phyloP scores from a whole-genome alignment of 345 rosid genomes.

The Salix exigua region DNA sequence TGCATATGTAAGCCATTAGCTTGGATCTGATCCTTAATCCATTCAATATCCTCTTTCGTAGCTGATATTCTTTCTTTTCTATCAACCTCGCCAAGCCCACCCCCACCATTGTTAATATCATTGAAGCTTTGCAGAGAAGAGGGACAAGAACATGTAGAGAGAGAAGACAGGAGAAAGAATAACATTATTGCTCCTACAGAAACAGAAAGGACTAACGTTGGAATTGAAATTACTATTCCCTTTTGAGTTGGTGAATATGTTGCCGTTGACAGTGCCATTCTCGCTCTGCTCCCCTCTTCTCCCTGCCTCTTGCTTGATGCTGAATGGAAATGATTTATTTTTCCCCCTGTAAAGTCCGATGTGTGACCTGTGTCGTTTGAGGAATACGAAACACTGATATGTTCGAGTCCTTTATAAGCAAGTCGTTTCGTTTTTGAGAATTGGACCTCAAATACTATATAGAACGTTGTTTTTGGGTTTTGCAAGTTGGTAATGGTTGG shows the following conservation, averaged over 20 bases:
- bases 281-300: neutral
- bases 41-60: slow-evolving; percentile 60
- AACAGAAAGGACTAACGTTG: slow-evolving; percentile 58
- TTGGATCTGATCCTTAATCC: slow-evolving; percentile 85
- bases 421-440: neutral
- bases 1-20: slow-evolving; percentile 87
- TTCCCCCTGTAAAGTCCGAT: neutral
- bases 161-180: slow-evolving; percentile 73
- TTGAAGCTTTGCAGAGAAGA: slow-evolving; percentile 14
- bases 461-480: neutral
- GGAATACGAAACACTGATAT: neutral
- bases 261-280: slow-evolving; percentile 12
- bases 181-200: slow-evolving; percentile 57
- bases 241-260: slow-evolving; percentile 37
- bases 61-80: slow-evolving; percentile 39
- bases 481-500: neutral
- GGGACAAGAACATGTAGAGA: slow-evolving; percentile 62
- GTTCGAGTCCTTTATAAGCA: neutral
- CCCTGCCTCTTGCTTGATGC: neutral
- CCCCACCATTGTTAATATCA: neutral
- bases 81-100: neutral
- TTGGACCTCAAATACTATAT: neutral
- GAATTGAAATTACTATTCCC: slow-evolving; percentile 60
- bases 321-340: neutral
- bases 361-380: neutral